Conservation (phyloP, 305 asterid species). For the Petunia hybrid region DNA sequence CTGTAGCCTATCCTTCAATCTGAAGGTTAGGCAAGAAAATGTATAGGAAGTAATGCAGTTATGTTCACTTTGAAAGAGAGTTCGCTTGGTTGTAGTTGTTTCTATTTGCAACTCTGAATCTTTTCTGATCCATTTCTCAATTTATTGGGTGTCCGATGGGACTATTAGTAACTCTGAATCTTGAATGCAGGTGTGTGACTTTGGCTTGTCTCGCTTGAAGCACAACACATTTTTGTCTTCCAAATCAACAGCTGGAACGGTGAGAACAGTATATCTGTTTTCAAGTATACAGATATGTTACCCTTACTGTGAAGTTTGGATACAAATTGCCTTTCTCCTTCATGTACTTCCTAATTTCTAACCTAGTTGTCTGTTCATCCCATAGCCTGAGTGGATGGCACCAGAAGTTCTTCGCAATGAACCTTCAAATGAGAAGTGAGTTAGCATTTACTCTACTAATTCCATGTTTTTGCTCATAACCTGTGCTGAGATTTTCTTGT, state of each 20-base stretch:
- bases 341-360: conserved; percentile 31
- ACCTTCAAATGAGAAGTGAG: conserved; percentile 99
- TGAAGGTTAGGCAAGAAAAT: neutral
- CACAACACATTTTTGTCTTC: conserved; percentile 99
- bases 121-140: neutral
- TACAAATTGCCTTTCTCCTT: conserved; percentile 17
- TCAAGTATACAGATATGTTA: neutral
- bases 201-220: conserved; percentile 99
- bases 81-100: neutral
- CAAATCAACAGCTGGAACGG: conserved; percentile 99
- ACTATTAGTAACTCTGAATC: conserved; percentile 16
- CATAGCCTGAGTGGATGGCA: conserved; percentile 99
- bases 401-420: conserved; percentile 99
- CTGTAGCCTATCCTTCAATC: neutral
- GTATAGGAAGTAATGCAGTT: conserved; percentile 6
- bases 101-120: conserved; percentile 4
- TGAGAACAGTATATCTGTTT: conserved; percentile 51
- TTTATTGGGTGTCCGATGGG: neutral
- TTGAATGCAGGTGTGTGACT: conserved; percentile 86
- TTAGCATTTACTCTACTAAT: conserved; percentile 30
- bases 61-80: conserved; percentile 16
- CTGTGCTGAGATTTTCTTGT: neutral
- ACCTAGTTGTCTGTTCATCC: conserved; percentile 23
- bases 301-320: neutral
- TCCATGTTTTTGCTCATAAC: neutral